Percentiles rank a stretch among this genome's conserved stretches.
Conservation (phyloP, 805 yeast genomes). For the Lipomyces spencermartinsiae region DNA sequence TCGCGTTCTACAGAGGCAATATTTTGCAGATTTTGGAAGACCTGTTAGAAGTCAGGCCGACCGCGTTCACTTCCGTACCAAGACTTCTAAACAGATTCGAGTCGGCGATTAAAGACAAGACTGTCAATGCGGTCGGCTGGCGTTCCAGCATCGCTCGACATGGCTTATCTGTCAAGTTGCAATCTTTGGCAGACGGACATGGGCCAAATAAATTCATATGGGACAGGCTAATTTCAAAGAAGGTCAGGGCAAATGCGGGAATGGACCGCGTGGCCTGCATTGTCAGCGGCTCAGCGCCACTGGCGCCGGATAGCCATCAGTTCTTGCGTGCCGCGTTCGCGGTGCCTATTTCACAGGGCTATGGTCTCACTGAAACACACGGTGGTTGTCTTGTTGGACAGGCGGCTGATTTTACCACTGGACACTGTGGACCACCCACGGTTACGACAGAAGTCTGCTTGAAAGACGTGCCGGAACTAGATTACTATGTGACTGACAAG, state of each 20-base stretch:
- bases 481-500: slow-evolving; percentile 53
- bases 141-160: slow-evolving; percentile 52
- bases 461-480: slow-evolving; percentile 69
- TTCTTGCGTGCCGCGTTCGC: slow-evolving; percentile 69
- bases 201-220: slow-evolving; percentile 49
- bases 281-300: slow-evolving; percentile 72
- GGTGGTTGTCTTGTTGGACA: slow-evolving; percentile 43
- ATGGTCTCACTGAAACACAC: slow-evolving; percentile 67
- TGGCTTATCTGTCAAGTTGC: slow-evolving; percentile 53
- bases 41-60: slow-evolving; percentile 60
- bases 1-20: slow-evolving; percentile 64
- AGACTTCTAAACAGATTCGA: slow-evolving; percentile 68
- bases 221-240: slow-evolving; percentile 51
- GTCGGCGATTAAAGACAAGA: slow-evolving; percentile 60
- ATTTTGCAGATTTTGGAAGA: slow-evolving; percentile 63
- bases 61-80: slow-evolving; percentile 64
- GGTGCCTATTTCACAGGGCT: slow-evolving; percentile 68
- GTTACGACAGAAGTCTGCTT: slow-evolving; percentile 64
- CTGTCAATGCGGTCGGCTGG: slow-evolving; percentile 53
- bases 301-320: slow-evolving; percentile 63
- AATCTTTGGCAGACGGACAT: slow-evolving; percentile 46
- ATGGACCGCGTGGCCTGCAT: slow-evolving; percentile 52
- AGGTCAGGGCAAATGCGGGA: slow-evolving; percentile 57
- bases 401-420: slow-evolving; percentile 55
- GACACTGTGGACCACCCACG: slow-evolving; percentile 66